phyloP scores from a whole-genome alignment of 805 yeast species.

The Ogataea philodendri region DNA sequence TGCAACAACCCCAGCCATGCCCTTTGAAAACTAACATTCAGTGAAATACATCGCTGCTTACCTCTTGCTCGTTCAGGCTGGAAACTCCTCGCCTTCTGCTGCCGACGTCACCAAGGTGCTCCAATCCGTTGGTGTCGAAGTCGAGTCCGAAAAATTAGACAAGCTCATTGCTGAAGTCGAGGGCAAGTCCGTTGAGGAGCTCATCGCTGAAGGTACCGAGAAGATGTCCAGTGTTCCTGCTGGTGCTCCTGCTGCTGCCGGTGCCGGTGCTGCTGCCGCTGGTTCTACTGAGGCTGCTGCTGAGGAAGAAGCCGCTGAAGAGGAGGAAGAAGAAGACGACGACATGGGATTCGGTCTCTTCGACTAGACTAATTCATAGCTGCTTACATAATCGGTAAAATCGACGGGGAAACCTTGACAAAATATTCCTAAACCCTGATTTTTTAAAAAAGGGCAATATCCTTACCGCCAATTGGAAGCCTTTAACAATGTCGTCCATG shows the following conservation, averaged over 20 bases:
- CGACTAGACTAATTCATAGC: constrained; percentile 61
- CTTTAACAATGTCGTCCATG: constrained; percentile 9
- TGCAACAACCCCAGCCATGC: not conserved
- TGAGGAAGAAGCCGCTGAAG: constrained; percentile 55
- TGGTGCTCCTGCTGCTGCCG: constrained; percentile 74
- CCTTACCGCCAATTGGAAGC: constrained; percentile 10
- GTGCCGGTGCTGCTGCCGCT: constrained; percentile 53
- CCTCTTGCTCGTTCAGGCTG: constrained; percentile 85
- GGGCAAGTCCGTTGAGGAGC: constrained; percentile 72
- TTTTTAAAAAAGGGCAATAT: constrained; percentile 9
- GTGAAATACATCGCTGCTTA: constrained; percentile 94
- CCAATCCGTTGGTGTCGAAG: constrained; percentile 77
- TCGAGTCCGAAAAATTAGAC: constrained; percentile 72
- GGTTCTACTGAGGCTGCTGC: constrained; percentile 56
- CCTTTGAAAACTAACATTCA: constrained; percentile 21
- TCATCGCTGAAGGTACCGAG: constrained; percentile 76
- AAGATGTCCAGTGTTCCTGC: constrained; percentile 80
- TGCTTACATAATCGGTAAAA: constrained; percentile 12
- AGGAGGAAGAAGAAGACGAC: constrained; percentile 49
- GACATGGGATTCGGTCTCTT: constrained; percentile 87
- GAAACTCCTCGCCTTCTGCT: constrained; percentile 79
- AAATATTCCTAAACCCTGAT: constrained; percentile 2
- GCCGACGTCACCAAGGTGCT: constrained; percentile 70
- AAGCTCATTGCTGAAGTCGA: constrained; percentile 70
- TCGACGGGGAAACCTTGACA: too few relatives aligned